Base-by-base conservation (phyloP, 441 rosid genomes). In the California macrophylla region DNA sequence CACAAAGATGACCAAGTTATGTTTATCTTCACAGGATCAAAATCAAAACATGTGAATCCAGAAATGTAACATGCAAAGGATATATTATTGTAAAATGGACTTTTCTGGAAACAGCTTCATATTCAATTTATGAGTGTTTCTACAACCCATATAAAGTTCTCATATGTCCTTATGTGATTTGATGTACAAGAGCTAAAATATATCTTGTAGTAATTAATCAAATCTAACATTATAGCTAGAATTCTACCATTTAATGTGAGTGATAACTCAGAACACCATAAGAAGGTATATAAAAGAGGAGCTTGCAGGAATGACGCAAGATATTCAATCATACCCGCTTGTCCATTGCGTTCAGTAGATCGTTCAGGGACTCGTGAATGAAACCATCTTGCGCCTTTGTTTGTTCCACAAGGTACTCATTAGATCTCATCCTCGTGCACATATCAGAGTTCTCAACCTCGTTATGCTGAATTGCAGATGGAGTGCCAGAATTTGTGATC, bases 281-380 rank as follows among this genome's bases (percentile, higher is more conserved):
- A 71, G 45, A 69, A 25, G 16, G 6, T 7, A 61, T 9, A 23
- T 21, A 13, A 75, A 72, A 40, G 63, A 13, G 42, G 0, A 40
- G 72, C 47, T 32, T 28, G 29, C 23, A 63, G 10, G 18, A 13
- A 38, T 25, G 20, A 68, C 60, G 67, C 8, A 67, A 73, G 58
- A 62, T 64, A 25, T 13, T 30, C 34, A 6, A 42, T 42, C 50
- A 42, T 42, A 56, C 47, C 50, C 16, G 12, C 16, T 12, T 42
- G 47, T 42, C 50, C 16, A 42, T 12, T 42, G 50, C 2, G 50
- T 73, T 82, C 92, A 87, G 76, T 45, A 93, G 80, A 54, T 88
- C 96, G 63, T 88, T 93, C 52, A 91, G 72, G 29, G 88, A 78
- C 6, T 85, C 93, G 0, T 82, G 88, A 16, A 70, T 56, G 65